Base-by-base conservation (phyloP, 1,284 basidiomycete genomes). In the Cerrena zonata region DNA sequence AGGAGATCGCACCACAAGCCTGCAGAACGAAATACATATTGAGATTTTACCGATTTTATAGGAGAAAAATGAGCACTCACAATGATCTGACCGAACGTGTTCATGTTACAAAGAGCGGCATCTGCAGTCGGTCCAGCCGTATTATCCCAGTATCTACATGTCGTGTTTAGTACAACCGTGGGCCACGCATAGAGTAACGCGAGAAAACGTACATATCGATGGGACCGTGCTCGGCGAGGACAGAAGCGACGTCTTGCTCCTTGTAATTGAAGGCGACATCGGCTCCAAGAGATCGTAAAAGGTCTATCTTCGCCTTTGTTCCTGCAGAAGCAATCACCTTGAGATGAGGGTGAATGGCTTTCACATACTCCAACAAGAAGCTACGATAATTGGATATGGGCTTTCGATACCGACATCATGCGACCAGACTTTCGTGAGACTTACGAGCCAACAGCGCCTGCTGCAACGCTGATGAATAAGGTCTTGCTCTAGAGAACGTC, bases 51-150 rank as follows among this genome's bases (percentile, higher is more conserved):
- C 26, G 34, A 21, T 36, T 5, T 15, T 4, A 23, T 3, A 18
- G 30, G 7, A 39, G 34, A 3, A 15, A 38, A 3, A 21, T 23
- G 7, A 3, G 11, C 10, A 78, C 77, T 74, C 52, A 75, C 70
- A 25, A 80, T 75, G 57, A 86, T 79, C 64, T 0, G 77, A 80
- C 39, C 70, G 58, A 2, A 63, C 65, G 34, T 74, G 74, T 43
- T 84, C 71, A 48, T 72, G 68, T 10, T 67, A 68, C 23, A 34
- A 7, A 86, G 63, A 1, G 77, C 77, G 39, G 74, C 67, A 44
- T 86, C 80, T 13, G 85, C 69, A 3, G 76, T 79, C 51, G 80
- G 73, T 0, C 86, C 86, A 1, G 86, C 84, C 40, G 84, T 82
- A 59, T 76, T 72, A 53, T 76, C 71, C 65, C 71, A 74, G 51